phyloP scores from a whole-genome alignment of 1,284 basidiomycete genomes.

The Ustilago crameri region DNA sequence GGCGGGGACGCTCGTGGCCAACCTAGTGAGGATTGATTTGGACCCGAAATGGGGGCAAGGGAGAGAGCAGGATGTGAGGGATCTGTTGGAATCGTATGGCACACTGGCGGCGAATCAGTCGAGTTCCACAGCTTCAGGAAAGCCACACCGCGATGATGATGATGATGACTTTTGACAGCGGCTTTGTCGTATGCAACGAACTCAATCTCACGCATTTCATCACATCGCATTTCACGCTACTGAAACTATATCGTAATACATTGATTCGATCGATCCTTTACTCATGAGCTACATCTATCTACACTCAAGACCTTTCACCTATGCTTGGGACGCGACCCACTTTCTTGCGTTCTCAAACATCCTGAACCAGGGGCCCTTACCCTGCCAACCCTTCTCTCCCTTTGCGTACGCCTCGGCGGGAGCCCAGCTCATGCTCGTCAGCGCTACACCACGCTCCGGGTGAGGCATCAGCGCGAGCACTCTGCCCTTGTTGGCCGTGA shows the following conservation, averaged over 20 bases:
- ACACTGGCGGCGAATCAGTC: conserved; percentile 8
- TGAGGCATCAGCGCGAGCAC: conserved; percentile 94
- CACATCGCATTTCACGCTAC: too few relatives aligned
- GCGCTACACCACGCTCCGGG: conserved; percentile 67
- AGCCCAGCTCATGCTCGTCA: conserved; percentile 67
- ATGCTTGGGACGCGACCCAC: conserved; percentile 64
- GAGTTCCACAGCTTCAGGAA: background rate
- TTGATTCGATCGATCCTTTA: background rate
- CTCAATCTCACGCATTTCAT: too few relatives aligned
- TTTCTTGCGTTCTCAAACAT: conserved; percentile 87
- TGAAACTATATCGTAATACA: too few relatives aligned
- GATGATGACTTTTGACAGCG: conserved; percentile 5
- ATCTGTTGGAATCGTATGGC: conserved; percentile 31
- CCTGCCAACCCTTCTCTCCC: conserved; percentile 67
- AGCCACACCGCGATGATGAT: background rate
- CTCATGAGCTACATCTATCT: background rate
- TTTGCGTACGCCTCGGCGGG: conserved; percentile 38
- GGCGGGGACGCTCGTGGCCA: conserved; percentile 53
- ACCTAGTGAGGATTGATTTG: conserved; percentile 58
- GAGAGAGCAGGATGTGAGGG: conserved; percentile 42
- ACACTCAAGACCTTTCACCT: background rate
- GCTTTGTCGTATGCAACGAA: too few relatives aligned
- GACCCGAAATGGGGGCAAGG: conserved; percentile 51
- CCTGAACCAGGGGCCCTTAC: conserved; percentile 90
- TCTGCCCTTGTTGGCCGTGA: conserved; percentile 85